Percentiles rank a stretch among this genome's conserved stretches.
Evolutionary conservation across 2,329 filamentous ascomycete genomes (phyloP).

Genomic region (Phoma sp.): DNA sequence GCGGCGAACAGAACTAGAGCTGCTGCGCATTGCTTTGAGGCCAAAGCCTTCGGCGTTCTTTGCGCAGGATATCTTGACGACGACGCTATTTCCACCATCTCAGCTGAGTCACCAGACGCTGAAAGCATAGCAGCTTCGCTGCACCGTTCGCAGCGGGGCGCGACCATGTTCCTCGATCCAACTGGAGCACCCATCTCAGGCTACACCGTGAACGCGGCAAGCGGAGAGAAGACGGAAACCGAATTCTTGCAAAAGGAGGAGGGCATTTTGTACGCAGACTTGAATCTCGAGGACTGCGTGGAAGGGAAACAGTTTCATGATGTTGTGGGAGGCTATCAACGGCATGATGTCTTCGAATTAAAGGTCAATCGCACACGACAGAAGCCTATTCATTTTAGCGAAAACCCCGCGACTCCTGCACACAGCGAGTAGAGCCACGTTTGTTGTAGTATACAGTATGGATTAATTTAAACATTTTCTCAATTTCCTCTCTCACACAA

Average conservation of each 20-base stretch:
- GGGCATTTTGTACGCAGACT: constrained; percentile 59
- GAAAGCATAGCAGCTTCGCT: constrained; percentile 44
- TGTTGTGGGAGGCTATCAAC: constrained; percentile 62
- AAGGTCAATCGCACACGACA: no score
- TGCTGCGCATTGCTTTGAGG: constrained; percentile 64
- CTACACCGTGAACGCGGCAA: constrained; percentile 44
- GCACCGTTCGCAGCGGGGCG: constrained; percentile 50
- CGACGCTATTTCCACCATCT: constrained; percentile 47
- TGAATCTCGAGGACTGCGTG: constrained; percentile 58
- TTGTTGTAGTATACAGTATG: no score
- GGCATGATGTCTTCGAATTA: constrained; percentile 61
- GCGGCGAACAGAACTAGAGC: constrained; percentile 60
- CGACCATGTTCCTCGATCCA: constrained; percentile 60
- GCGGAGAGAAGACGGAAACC: constrained; percentile 24
- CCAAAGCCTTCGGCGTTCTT: constrained; percentile 62
- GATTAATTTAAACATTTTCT: no score
- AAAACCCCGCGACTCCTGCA: no score
- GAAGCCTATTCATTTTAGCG: no score
- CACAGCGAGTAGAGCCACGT: no score
- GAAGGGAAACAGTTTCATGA: constrained; percentile 66
- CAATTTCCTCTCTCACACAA: no score
- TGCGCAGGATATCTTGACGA: constrained; percentile 54
- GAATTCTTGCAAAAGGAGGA: constrained; percentile 56
- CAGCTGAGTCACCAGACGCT: constrained; percentile 35
- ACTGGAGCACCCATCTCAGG: constrained; percentile 52